Percentiles rank a stretch among this genome's conserved stretches.
These are phyloP conservation scores for Candida sp. DNA, from an alignment of 1,139 yeast species.

Conservation along the genomic window DNA sequence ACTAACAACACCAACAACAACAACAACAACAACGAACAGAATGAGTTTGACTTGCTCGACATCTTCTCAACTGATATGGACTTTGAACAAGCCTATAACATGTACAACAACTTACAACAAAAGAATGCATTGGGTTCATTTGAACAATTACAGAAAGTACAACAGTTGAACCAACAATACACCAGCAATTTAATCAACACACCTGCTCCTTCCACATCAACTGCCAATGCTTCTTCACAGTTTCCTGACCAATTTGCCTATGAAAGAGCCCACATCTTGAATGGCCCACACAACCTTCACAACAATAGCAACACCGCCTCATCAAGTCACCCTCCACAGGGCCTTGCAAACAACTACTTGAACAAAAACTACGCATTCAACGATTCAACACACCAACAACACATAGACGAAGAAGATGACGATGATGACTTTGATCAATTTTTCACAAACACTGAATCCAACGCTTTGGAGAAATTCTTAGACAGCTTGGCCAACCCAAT, in stretches of 20 bases:
- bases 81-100: slow-evolving; percentile 50
- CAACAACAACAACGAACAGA: neutral
- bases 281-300: slow-evolving; percentile 6
- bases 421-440: slow-evolving; percentile 49
- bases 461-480: slow-evolving; percentile 48
- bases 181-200: slow-evolving; percentile 11
- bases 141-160: slow-evolving; percentile 45
- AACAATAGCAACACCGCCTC: slow-evolving; percentile 7
- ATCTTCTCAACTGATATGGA: slow-evolving; percentile 48
- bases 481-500: slow-evolving; percentile 45
- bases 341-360: neutral
- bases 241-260: slow-evolving; percentile 15
- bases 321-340: slow-evolving; percentile 12
- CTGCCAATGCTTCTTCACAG: neutral
- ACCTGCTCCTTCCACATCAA: slow-evolving; percentile 2
- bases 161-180: slow-evolving; percentile 29
- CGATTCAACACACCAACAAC: neutral
- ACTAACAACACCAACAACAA: neutral
- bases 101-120: slow-evolving; percentile 46
- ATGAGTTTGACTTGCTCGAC: slow-evolving; percentile 26
- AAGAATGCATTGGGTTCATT: slow-evolving; percentile 39
- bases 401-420: slow-evolving; percentile 16
- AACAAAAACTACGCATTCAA: slow-evolving; percentile 1
- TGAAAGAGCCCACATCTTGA: slow-evolving; percentile 15
- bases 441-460: slow-evolving; percentile 48